A percentile compares a stretch with the other conserved stretches of the same genome.
Conservation (phyloP, 495 filamentous ascomycete species). For the Podospora australis region DNA sequence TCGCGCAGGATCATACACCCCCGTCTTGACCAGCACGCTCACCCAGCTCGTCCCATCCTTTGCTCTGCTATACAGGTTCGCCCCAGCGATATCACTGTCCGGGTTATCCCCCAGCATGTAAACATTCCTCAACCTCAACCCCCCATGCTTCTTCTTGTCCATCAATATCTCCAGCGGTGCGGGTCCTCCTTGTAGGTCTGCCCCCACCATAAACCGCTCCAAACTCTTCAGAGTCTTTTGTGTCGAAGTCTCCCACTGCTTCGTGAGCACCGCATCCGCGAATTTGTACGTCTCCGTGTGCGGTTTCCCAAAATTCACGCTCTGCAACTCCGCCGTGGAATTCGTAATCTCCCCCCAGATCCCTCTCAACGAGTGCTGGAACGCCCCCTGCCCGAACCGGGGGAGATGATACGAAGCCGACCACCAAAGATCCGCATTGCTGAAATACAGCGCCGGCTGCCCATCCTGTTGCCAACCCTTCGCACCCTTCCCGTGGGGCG, state of each 20-base stretch:
- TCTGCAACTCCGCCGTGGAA: slow-evolving; percentile 50
- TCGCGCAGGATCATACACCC: slow-evolving; percentile 58
- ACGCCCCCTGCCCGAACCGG: slow-evolving; percentile 87
- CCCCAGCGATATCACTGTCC: slow-evolving; percentile 84
- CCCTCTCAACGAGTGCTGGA: slow-evolving; percentile 73
- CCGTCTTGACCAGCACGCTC: slow-evolving; percentile 76
- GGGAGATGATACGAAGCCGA: slow-evolving; percentile 75
- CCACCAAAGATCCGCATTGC: slow-evolving; percentile 87
- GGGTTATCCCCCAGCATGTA: slow-evolving; percentile 99
- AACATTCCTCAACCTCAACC: slow-evolving; percentile 53
- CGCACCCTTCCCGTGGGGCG: slow-evolving; percentile 49
- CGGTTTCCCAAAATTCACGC: slow-evolving; percentile 80
- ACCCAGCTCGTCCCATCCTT: slow-evolving; percentile 62
- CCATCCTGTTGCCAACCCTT: slow-evolving; percentile 70
- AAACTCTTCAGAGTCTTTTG: no score
- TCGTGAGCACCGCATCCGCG: slow-evolving; percentile 65
- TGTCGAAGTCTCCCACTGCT: no score
- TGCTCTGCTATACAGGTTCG: slow-evolving; percentile 64
- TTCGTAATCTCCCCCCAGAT: slow-evolving; percentile 68
- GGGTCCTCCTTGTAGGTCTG: slow-evolving; percentile 23
- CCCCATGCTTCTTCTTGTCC: slow-evolving; percentile 15
- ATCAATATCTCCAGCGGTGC: no score
- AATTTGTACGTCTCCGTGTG: slow-evolving; percentile 68
- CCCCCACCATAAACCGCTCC: slow-evolving; percentile 47
- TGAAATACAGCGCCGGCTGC: slow-evolving; percentile 77